A percentile compares a stretch with the other conserved stretches of the same genome.
Conservation (phyloP, 2,329 filamentous ascomycete genomes). For the Beauveria brongniartii region DNA sequence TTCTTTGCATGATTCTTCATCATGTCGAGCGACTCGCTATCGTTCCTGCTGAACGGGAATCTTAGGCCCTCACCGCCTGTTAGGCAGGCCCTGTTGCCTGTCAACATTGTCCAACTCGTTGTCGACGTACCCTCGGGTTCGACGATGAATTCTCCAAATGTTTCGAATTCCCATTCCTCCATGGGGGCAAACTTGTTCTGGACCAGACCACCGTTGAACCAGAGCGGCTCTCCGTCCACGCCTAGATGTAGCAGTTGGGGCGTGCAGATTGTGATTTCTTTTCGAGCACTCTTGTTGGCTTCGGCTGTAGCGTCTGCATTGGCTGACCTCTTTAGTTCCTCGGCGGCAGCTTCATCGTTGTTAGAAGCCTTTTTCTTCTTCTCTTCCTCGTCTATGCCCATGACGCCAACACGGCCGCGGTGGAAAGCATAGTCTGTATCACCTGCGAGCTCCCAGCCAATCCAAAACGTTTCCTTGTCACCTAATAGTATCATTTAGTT, state of each 20-base stretch:
- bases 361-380: neutral
- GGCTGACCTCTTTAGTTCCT: neutral
- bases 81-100: neutral
- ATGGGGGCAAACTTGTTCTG: slow-evolving; percentile 1
- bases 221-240: neutral
- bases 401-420: neutral
- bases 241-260: neutral
- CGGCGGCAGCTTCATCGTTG: neutral
- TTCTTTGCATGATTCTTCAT: neutral
- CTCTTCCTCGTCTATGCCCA: neutral
- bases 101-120: neutral
- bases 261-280: neutral
- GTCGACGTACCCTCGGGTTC: neutral
- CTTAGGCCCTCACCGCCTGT: neutral
- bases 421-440: slow-evolving; percentile 5
- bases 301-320: neutral
- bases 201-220: neutral
- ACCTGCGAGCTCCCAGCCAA: slow-evolving; percentile 2
- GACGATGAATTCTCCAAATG: neutral
- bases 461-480: slow-evolving; percentile 5
- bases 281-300: neutral
- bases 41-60: neutral
- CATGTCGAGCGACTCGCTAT: neutral
- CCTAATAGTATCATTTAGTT: neutral
- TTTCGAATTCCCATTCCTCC: neutral